Percentiles rank a stretch among this genome's conserved stretches.
Evolutionary conservation across 2,329 filamentous ascomycete species (phyloP).

Genomic region (Hymenoscyphus infarciens): DNA sequence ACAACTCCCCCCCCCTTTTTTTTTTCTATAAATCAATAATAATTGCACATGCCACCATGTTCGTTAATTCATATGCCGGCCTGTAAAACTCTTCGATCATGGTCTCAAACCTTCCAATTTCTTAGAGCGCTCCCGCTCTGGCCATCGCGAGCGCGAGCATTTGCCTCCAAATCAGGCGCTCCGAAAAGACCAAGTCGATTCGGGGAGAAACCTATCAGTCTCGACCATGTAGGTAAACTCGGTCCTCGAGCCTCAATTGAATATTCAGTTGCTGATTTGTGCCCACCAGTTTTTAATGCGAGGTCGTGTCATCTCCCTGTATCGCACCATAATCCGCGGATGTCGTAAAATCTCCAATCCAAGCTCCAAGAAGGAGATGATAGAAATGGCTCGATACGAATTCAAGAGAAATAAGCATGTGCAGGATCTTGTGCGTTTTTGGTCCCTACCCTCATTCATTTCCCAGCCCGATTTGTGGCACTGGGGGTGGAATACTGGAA

Average conservation of each 20-base stretch:
- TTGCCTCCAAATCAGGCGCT: neutral
- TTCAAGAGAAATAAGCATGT: constrained; percentile 57
- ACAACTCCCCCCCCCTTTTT: neutral
- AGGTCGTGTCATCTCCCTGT: constrained; percentile 51
- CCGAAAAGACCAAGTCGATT: constrained; percentile 9
- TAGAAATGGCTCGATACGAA: constrained; percentile 55
- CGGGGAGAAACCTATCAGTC: constrained; percentile 41
- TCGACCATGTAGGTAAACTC: constrained; percentile 52
- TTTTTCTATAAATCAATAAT: neutral
- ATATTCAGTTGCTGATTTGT: neutral
- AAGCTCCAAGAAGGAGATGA: constrained; percentile 51
- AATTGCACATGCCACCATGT: constrained; percentile 8
- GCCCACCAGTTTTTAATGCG: constrained; percentile 55
- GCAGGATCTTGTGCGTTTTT: constrained; percentile 49
- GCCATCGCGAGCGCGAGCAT: neutral
- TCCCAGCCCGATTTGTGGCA: neutral
- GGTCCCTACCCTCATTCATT: neutral
- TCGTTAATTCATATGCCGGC: constrained; percentile 4
- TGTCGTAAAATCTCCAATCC: constrained; percentile 50
- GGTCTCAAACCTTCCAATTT: neutral
- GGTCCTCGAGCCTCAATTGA: neutral
- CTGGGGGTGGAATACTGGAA: neutral
- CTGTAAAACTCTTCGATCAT: neutral
- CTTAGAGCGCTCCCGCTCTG: neutral
- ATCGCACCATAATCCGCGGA: constrained; percentile 54